Conservation (phyloP, 768 basidiomycete genomes). For the Termitomyces sp. region DNA sequence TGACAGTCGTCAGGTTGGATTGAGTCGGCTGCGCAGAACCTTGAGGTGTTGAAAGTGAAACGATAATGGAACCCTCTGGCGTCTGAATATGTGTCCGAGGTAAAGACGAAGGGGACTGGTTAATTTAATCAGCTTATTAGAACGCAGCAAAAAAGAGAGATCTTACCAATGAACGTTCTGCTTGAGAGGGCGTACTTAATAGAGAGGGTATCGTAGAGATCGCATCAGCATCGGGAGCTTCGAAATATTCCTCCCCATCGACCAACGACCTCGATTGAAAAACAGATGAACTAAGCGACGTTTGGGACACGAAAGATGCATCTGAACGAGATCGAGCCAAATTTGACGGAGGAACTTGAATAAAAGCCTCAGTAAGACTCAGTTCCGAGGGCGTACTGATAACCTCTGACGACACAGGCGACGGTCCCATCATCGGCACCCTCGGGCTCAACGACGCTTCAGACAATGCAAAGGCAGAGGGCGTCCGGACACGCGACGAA, state of each 20-base stretch:
- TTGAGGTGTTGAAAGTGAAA: constrained; percentile 34
- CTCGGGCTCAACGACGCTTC: constrained; percentile 22
- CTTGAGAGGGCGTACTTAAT: constrained; percentile 35
- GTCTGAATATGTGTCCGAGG: constrained; percentile 25
- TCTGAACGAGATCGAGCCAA: constrained; percentile 17
- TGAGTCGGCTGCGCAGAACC: constrained; percentile 29
- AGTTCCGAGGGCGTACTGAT: constrained; percentile 1
- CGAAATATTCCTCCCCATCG: constrained; percentile 14
- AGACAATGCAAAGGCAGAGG: constrained; percentile 19
- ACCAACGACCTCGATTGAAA: constrained; percentile 28
- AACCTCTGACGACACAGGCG: not conserved
- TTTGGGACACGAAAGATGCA: constrained; percentile 32
- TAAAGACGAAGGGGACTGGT: not conserved
- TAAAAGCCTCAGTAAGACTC: not conserved
- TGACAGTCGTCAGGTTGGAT: constrained; percentile 26
- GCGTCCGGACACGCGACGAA: constrained; percentile 4
- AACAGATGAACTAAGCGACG: constrained; percentile 35
- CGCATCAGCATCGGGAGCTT: constrained; percentile 20
- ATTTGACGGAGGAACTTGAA: not conserved
- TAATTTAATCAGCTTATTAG: constrained; percentile 1
- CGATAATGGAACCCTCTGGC: constrained; percentile 31
- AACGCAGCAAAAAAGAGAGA: constrained; percentile 1
- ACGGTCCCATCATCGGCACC: constrained; percentile 1
- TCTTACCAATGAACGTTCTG: constrained; percentile 11
- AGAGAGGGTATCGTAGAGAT: constrained; percentile 52